Evolutionary conservation across 2,329 filamentous ascomycete genomes (phyloP).

Genomic region (Pyrenochaeta sp.): DNA sequence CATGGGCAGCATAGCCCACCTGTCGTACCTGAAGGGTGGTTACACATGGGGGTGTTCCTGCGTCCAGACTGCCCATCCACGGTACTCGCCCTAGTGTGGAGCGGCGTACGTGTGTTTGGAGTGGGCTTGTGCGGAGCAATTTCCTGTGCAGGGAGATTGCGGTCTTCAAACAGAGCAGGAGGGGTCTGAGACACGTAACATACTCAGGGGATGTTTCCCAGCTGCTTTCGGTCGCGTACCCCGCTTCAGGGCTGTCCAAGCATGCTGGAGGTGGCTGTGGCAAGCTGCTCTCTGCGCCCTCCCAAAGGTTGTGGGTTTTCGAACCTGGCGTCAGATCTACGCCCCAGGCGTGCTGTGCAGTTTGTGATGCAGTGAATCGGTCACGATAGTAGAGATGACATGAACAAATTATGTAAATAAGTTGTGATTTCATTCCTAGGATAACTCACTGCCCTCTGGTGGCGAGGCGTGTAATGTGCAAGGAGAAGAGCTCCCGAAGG

Average conservation of each 20-base stretch:
- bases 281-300: no score
- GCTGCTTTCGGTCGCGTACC: neutral
- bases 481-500: conserved; percentile 32
- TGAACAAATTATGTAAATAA: conserved; percentile 22
- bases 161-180: neutral
- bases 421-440: conserved; percentile 46
- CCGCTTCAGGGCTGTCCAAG: neutral
- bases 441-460: conserved; percentile 47
- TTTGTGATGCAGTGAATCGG: neutral
- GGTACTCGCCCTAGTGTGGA: conserved; percentile 1
- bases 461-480: conserved; percentile 45
- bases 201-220: neutral
- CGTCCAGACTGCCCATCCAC: neutral
- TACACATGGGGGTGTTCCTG: conserved; percentile 3
- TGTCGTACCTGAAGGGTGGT: neutral
- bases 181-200: neutral
- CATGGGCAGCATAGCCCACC: conserved; percentile 6
- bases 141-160: neutral
- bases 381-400: neutral
- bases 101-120: neutral
- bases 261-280: neutral
- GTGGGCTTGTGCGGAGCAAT: neutral
- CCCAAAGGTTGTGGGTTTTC: no score
- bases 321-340: no score
- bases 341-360: neutral